A percentile compares a stretch with the other conserved stretches of the same genome.
Conservation (phyloP, 2,329 filamentous ascomycete species). For the Aspergillus brasiliensis region DNA sequence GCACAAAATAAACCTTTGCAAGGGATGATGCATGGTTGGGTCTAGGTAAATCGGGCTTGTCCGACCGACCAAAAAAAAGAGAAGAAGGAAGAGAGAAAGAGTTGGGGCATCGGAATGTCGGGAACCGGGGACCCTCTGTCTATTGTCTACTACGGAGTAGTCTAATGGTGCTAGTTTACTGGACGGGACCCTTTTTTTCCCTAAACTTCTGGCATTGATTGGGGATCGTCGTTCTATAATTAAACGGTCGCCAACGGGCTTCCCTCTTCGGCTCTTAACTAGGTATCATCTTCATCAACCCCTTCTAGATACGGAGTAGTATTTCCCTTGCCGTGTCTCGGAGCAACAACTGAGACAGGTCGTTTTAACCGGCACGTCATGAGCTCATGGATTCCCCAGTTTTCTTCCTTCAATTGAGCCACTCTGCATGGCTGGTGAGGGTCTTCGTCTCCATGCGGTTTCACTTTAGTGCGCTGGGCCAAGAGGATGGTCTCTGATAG, state of each 20-base stretch:
- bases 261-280: no score
- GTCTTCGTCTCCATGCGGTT: conserved; percentile 8
- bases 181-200: no score
- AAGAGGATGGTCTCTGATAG: conserved; percentile 4
- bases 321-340: background rate
- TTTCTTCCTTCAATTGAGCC: background rate
- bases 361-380: background rate
- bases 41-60: background rate
- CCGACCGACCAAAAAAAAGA: background rate
- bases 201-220: background rate
- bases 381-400: background rate
- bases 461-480: conserved; percentile 8
- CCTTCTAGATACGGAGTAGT: no score
- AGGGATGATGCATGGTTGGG: no score
- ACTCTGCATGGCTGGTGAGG: background rate
- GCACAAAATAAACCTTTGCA: no score
- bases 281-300: no score
- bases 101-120: background rate
- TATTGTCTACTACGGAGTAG: no score
- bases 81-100: background rate
- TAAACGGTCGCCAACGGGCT: background rate
- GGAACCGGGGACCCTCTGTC: background rate
- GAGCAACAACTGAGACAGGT: background rate
- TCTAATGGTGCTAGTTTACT: no score
- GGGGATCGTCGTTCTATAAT: background rate